Conservation (phyloP, 2,329 filamentous ascomycete genomes). For the Fusarium sp. region DNA sequence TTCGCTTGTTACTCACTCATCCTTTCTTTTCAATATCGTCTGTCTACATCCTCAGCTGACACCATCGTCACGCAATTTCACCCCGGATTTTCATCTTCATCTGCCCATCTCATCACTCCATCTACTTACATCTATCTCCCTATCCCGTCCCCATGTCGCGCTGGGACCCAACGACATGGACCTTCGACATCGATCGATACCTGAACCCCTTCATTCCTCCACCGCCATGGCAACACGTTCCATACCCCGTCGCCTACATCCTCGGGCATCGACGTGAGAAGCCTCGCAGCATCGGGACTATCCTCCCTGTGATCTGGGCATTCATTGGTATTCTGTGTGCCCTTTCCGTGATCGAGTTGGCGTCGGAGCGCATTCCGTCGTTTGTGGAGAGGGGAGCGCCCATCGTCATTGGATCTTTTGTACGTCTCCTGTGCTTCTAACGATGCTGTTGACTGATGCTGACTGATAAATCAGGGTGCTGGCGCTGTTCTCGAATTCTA, state of each 20-base stretch:
- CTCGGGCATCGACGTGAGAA: slow-evolving; percentile 66
- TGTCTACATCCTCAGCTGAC: not conserved
- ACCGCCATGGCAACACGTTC: slow-evolving; percentile 70
- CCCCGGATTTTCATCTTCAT: slow-evolving; percentile 4
- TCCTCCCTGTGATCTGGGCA: slow-evolving; percentile 68
- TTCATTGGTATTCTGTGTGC: slow-evolving; percentile 71
- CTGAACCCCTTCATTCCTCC: slow-evolving; percentile 75
- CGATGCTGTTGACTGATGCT: slow-evolving; percentile 1
- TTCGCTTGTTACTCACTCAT: not conserved
- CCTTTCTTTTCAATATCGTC: not conserved
- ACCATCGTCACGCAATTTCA: not conserved
- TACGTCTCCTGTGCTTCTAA: slow-evolving; percentile 52
- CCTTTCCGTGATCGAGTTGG: slow-evolving; percentile 66
- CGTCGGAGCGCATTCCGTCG: slow-evolving; percentile 62
- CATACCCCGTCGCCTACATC: slow-evolving; percentile 71
- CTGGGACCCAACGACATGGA: slow-evolving; percentile 48
- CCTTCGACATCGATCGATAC: slow-evolving; percentile 81
- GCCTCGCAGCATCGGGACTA: slow-evolving; percentile 59
- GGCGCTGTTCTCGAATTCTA: slow-evolving; percentile 80
- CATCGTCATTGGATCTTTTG: slow-evolving; percentile 74
- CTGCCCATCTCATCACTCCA: not conserved
- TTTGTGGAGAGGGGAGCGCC: slow-evolving; percentile 64
- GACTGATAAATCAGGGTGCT: slow-evolving; percentile 63
- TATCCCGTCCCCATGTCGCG: slow-evolving; percentile 23
- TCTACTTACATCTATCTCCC: not conserved